Base-by-base conservation (phyloP, 2,329 filamentous ascomycete species). In the Neofusicoccum ribis region DNA sequence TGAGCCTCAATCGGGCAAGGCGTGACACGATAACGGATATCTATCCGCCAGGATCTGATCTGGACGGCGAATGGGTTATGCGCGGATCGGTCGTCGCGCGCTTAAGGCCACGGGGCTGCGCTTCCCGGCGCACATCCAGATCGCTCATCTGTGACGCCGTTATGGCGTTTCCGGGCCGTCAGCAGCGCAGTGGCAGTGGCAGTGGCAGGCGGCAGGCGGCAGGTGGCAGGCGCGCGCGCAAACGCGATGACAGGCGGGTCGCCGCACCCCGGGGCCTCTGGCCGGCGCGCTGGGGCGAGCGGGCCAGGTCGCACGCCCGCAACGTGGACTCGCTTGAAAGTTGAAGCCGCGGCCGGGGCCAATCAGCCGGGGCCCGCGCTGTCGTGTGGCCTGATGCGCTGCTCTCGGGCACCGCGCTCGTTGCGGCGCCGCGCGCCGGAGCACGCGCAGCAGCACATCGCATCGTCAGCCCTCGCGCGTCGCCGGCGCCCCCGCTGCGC, bases 41-140 rank as follows among this genome's bases (percentile, higher is more conserved):
- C 69, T 71, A 70, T 66, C 70, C 68, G 68, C 23, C 63, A 65
- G 64, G 65, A 70, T 70, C 68, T 68, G 59, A 70, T 70, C 68
- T 68, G 59, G 15, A 46, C 20, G 37, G 31, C 39, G 37, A 46
- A 65, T 64, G 52, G 37, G 62, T 65, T 61, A 64, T 17, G 36
- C 60, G 61, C 46, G 58, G 58, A 61, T 61, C 58, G 58, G 17
- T 39, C 9, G 31, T 41, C n/a, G 3, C n/a, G 17, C 34, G 51
- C 12, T 34, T 23, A 15, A 11, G 37, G 5, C 27, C 27, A 31
- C 6, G 27, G 27, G 27, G 27, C 27, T 31, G n/a, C 50, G 50
- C 8, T 27, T n/a, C 7, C 17, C 27, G 27, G 14, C 14, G 17
- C 46, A 23, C 20, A 8, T 12, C 46, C 14, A 27, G 46, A 49